A percentile compares a stretch with the other conserved stretches of the same genome.
phyloP scores from a whole-genome alignment of 768 basidiomycete genomes.

The Amanita phalloides region DNA sequence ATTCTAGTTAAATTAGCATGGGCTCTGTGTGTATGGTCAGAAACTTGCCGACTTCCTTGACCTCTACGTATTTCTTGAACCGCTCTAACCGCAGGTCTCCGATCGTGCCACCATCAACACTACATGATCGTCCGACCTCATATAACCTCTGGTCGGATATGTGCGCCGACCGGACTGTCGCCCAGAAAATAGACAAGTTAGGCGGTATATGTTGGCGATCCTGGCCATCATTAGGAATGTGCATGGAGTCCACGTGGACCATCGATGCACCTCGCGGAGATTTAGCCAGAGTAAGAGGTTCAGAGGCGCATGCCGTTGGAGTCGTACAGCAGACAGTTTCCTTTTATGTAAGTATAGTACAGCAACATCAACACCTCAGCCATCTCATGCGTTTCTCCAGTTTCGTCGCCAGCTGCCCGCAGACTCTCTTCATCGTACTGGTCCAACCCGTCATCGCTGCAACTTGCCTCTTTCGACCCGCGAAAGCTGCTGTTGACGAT shows the following conservation, averaged over 20 bases:
- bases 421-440: neutral
- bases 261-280: neutral
- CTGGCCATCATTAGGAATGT: neutral
- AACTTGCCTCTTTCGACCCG: neutral
- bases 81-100: constrained; percentile 35
- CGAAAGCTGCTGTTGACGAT: neutral
- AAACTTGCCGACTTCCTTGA: constrained; percentile 35
- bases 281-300: too few relatives aligned
- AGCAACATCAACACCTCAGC: neutral
- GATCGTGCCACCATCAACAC: too few relatives aligned
- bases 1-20: constrained; percentile 36
- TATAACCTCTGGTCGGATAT: too few relatives aligned
- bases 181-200: too few relatives aligned
- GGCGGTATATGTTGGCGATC: neutral
- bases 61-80: too few relatives aligned
- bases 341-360: too few relatives aligned
- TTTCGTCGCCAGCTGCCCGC: neutral
- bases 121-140: neutral
- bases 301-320: too few relatives aligned
- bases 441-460: neutral
- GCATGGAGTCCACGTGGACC: neutral
- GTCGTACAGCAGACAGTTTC: too few relatives aligned
- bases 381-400: constrained; percentile 1
- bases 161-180: too few relatives aligned
- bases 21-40: constrained; percentile 5